A percentile compares a stretch with the other conserved stretches of the same genome.
Evolutionary conservation across 2,329 filamentous ascomycete species (phyloP).

Genomic region (Penicillium sp.): DNA sequence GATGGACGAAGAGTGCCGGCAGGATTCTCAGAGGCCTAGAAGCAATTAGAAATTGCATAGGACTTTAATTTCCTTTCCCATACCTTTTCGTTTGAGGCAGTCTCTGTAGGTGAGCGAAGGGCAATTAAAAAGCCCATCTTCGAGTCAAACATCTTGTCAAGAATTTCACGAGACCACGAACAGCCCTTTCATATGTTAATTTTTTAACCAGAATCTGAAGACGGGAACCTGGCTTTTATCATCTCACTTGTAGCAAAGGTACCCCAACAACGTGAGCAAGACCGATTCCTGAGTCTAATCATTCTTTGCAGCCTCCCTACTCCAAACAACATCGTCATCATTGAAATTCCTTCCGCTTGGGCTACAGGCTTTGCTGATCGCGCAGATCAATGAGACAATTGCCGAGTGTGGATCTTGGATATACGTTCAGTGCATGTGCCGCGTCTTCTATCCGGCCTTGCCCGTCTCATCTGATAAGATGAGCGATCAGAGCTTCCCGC

Average conservation of each 20-base stretch:
- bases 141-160: neutral
- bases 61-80: neutral
- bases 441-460: neutral
- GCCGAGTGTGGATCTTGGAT: neutral
- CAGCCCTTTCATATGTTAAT: neutral
- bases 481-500: slow-evolving; percentile 7
- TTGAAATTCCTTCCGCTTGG: neutral
- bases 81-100: neutral
- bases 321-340: neutral
- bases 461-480: slow-evolving; percentile 15
- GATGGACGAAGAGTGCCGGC: neutral
- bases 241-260: neutral
- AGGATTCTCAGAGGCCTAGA: neutral
- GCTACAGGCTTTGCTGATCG: neutral
- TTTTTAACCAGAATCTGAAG: neutral
- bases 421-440: neutral
- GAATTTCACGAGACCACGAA: neutral
- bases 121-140: neutral
- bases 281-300: neutral
- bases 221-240: neutral
- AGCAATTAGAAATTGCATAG: neutral
- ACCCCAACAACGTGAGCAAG: neutral
- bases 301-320: neutral
- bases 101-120: neutral
- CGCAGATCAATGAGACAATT: neutral